Base-by-base conservation (phyloP, 371 early-diverging fungal genomes). In the Dinochytrium kinnereticum region DNA sequence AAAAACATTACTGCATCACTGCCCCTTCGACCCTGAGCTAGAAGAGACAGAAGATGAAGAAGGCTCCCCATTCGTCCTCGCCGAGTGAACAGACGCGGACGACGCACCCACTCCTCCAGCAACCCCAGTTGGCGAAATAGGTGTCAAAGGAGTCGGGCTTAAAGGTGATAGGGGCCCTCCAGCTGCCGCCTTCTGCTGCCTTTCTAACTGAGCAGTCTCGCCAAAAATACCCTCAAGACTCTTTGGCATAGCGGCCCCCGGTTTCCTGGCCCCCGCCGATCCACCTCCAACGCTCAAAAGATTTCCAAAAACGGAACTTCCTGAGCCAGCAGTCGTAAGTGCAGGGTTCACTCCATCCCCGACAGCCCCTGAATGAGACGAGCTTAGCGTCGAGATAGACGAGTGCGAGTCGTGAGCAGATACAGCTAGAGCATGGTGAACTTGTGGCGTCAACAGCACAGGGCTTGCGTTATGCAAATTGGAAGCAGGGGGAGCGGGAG, bases 141-240 rank as follows among this genome's bases (percentile, higher is more conserved):
- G 34, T 13, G 30, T 13, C 7, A 24, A 36, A 7, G 61, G 24
- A 34, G 61, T 31, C 13, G 37, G 31, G 7, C 7, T 33, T 30
- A 37, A 7, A 36, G 61, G 37, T 61, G 61, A 31, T 17, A 37
- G 10, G 5, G 61, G 36, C 28, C 7, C 13, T 34, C 5, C 24
- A 15, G 26, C 55, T 5, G 55, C 55, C 55, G 55, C 55, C 55
- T 53, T 53, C 36, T 61, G 31, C 36, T 61, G 61, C 3, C 61
- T 3, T 34, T 61, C 61, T 10, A 61, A 36, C 34, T 61, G 61
- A 3, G 61, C 61, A 3, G 34, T 61, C 15, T 61, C 70, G 1
- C 70, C 70, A 44, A 70, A 70, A 40, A 70, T 55, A 3, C 51
- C 39, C 59, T 70, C 61, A 15, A 70, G 51, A 39, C 70, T 70